Percentiles rank a stretch among this genome's conserved stretches.
Conservation (phyloP, 257 asterid genomes). For the Gentiana straminea region DNA sequence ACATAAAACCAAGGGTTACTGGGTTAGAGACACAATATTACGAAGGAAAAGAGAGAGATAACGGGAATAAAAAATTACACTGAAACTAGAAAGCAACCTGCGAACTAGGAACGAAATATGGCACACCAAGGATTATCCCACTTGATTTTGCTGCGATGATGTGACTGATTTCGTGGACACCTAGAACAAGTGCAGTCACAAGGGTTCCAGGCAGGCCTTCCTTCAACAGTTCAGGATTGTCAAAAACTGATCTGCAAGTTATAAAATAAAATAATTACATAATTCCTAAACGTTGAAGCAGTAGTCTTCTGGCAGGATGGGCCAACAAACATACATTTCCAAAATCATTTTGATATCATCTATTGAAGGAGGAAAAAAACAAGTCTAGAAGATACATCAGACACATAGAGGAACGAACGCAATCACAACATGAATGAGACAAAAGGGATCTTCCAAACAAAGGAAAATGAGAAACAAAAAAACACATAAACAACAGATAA, state of each 20-base stretch:
- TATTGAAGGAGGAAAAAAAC: no score
- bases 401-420: no score
- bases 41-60: not conserved
- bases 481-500: no score
- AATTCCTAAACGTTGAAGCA: not conserved
- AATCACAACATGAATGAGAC: no score
- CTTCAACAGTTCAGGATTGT: constrained; percentile 58
- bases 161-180: constrained; percentile 78
- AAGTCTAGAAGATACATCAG: no score
- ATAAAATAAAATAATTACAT: constrained; percentile 5
- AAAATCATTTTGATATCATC: not conserved
- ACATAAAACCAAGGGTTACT: not conserved
- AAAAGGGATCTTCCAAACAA: no score
- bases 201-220: constrained; percentile 93
- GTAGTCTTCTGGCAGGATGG: not conserved
- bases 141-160: constrained; percentile 53
- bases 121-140: constrained; percentile 79
- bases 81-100: constrained; percentile 48
- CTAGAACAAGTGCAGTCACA: constrained; percentile 70
- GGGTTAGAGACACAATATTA: no score
- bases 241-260: constrained; percentile 56
- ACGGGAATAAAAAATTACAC: constrained; percentile 1
- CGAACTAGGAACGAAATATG: constrained; percentile 96
- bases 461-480: no score
- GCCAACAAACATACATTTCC: not conserved